phyloP scores from a whole-genome alignment of 305 asterid species.

The Vinca major region DNA sequence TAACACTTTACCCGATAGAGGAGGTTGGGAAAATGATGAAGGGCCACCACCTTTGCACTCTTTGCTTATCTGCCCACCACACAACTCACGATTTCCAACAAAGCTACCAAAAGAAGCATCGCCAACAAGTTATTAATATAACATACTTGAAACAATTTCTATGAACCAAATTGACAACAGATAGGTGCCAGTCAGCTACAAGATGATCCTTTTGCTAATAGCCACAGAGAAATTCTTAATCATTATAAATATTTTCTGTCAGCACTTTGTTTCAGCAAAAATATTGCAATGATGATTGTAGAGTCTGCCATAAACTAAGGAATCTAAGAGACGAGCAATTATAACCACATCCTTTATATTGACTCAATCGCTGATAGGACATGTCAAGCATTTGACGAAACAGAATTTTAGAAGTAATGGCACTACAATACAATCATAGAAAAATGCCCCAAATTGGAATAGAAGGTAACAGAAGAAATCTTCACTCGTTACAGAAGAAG shows the following conservation, averaged over 20 bases:
- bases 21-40: slow-evolving; percentile 35
- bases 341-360: background rate
- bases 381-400: background rate
- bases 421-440: background rate
- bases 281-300: background rate
- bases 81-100: slow-evolving; percentile 83
- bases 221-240: background rate
- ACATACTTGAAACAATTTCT: background rate
- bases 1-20: slow-evolving; percentile 42
- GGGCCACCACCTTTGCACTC: slow-evolving; percentile 53
- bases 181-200: background rate
- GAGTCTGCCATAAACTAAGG: background rate
- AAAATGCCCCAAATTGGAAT: background rate
- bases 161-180: background rate
- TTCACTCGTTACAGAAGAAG: background rate
- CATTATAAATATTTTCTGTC: background rate
- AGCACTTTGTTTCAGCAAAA: background rate
- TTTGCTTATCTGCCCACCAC: slow-evolving; percentile 64
- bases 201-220: background rate
- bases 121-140: background rate
- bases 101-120: slow-evolving; percentile 40
- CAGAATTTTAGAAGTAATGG: background rate
- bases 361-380: background rate
- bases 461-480: background rate
- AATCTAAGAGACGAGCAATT: background rate